These are phyloP conservation scores for Cyberlindnera maritima DNA, from an alignment of 805 yeast species.

Conservation along the genomic window DNA sequence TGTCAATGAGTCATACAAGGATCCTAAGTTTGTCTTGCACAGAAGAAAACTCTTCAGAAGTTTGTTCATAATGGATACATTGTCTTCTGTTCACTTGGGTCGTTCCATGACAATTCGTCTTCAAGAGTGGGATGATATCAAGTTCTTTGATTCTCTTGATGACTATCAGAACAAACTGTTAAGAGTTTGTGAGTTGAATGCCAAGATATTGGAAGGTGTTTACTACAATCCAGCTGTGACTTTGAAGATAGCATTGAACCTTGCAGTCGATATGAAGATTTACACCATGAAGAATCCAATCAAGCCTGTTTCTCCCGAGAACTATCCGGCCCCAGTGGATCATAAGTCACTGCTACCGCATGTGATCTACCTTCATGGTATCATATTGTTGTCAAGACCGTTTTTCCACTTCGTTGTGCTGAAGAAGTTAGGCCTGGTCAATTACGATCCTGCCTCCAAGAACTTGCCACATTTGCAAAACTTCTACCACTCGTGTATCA, in stretches of 20 bases:
- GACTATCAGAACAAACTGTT: constrained; percentile 32
- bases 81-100: constrained; percentile 36
- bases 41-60: constrained; percentile 36
- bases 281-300: constrained; percentile 35
- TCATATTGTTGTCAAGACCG: constrained; percentile 39
- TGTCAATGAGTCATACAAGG: constrained; percentile 37
- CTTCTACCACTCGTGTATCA: constrained; percentile 37
- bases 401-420: constrained; percentile 36
- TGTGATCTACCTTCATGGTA: constrained; percentile 35
- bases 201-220: constrained; percentile 32
- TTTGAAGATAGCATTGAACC: constrained; percentile 30
- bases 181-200: constrained; percentile 30
- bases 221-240: constrained; percentile 34
- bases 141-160: constrained; percentile 18
- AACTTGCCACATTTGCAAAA: constrained; percentile 19
- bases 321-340: constrained; percentile 22
- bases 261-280: constrained; percentile 35
- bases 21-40: constrained; percentile 25
- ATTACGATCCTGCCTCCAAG: constrained; percentile 14
- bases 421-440: constrained; percentile 21
- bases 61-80: constrained; percentile 34
- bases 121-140: constrained; percentile 38
- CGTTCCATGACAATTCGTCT: constrained; percentile 36
- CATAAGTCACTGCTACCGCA: constrained; percentile 31
- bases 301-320: constrained; percentile 28